Conservation (phyloP, 2,329 filamentous ascomycete species). For the Seiridium unicorne region DNA sequence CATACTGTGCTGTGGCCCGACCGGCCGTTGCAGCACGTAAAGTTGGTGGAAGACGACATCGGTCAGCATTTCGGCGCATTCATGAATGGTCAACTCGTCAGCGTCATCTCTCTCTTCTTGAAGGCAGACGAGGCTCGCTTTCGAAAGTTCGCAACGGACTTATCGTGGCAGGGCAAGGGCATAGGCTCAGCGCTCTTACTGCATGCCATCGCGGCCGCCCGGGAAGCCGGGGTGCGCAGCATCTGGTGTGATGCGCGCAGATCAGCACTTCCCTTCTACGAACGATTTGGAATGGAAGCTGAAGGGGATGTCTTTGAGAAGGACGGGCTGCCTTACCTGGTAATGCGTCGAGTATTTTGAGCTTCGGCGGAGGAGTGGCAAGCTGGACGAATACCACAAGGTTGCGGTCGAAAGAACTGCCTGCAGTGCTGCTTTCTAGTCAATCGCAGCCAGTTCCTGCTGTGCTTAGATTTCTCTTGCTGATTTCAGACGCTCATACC, state of each 20-base stretch:
- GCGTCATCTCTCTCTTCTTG: constrained; percentile 22
- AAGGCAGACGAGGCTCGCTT: constrained; percentile 17
- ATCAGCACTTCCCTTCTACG: constrained; percentile 20
- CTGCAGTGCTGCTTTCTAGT: too few relatives aligned
- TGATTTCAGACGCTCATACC: too few relatives aligned
- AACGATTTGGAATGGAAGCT: constrained; percentile 18
- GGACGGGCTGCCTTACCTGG: constrained; percentile 19
- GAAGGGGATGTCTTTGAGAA: constrained; percentile 20
- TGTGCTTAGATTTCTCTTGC: too few relatives aligned
- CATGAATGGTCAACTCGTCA: constrained; percentile 12
- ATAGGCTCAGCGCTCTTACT: constrained; percentile 18
- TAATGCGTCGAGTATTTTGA: constrained; percentile 12
- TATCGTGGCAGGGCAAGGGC: constrained; percentile 19
- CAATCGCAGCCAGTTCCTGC: too few relatives aligned
- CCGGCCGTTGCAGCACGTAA: constrained; percentile 18
- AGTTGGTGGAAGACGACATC: constrained; percentile 18
- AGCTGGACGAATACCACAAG: too few relatives aligned
- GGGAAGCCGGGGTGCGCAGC: constrained; percentile 13
- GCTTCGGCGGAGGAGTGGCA: too few relatives aligned
- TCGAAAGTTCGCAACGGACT: constrained; percentile 22
- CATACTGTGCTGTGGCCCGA: constrained; percentile 22
- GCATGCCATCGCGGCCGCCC: constrained; percentile 17
- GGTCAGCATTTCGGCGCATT: constrained; percentile 22
- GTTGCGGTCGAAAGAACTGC: too few relatives aligned
- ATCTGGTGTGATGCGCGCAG: constrained; percentile 24